phyloP scores from a whole-genome alignment of 345 rosid species.

The Raphanus raphanistrum region DNA sequence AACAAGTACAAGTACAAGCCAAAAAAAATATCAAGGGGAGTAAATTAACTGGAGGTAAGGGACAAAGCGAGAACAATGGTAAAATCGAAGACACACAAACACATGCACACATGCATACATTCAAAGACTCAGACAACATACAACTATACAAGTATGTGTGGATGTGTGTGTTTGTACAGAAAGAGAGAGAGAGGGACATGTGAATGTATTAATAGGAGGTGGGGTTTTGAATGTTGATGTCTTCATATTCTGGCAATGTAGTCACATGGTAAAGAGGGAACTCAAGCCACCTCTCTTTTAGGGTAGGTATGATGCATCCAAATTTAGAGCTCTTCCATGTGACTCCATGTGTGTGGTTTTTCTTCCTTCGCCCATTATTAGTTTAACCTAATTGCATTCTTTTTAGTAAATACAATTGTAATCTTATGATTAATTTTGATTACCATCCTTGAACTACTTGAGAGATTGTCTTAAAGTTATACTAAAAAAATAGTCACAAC shows the following conservation, averaged over 20 bases:
- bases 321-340: conserved; percentile 34
- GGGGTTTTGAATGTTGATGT: conserved; percentile 38
- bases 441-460: not conserved
- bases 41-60: not conserved
- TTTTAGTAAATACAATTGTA: not conserved
- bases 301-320: conserved; percentile 35
- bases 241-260: conserved; percentile 31
- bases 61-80: conserved; percentile 14
- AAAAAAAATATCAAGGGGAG: conserved; percentile 10
- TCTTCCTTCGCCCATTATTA: conserved; percentile 1
- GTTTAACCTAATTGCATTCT: not conserved
- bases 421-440: not conserved
- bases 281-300: conserved; percentile 30
- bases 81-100: conserved; percentile 28
- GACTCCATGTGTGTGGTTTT: conserved; percentile 39
- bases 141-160: conserved; percentile 17
- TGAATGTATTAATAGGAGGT: conserved; percentile 37
- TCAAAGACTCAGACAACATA: conserved; percentile 10
- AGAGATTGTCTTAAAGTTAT: not conserved
- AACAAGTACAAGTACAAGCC: conserved; percentile 9
- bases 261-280: conserved; percentile 35
- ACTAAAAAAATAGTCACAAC: not conserved
- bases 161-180: not conserved
- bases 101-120: conserved; percentile 30
- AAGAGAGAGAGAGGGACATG: conserved; percentile 25